Base-by-base conservation (phyloP, 306 rosid species). In the Cicer judaicum region DNA sequence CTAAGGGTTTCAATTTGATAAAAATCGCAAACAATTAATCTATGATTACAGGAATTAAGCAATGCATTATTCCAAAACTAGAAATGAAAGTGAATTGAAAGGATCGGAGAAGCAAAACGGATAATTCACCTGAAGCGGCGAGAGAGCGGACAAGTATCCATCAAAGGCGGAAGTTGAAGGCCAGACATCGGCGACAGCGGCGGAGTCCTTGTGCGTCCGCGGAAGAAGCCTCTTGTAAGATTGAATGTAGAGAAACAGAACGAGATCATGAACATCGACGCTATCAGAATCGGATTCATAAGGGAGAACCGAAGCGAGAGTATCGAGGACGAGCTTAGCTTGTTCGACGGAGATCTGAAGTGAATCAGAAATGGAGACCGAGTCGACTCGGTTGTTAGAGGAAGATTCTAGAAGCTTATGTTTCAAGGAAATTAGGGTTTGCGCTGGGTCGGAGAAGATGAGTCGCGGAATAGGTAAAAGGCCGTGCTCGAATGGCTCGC, bases 151-250 rank as follows among this genome's bases (percentile, higher is more conserved):
- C 84, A 95, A 75, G 82, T 95, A 95, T 8, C 99, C 99, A 72
- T 95, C 99, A 70, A 95, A 95, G 42, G 99, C 99, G 12, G 99
- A 95, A n/a, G 98, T 92, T 2, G 99, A 95, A 34, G 99, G 99
- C 99, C 99, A 95, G 8, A 95, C 99, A 46, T 95, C 99, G 14
- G 93, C 87, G 7, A 95, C 97, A 3, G 99, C 80, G 7, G 93
- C 99, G 21, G 99, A 88, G 80, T 95, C 99, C 92, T 95, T 95
- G 80, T 92, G 99, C 70, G 97, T 90, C 63, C 98, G 80, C 0
- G 99, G 99, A 7, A 95, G 89, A 57, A 95, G 82, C 83, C 84
- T 90, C 88, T 95, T 95, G 76, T 89, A 95, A 15, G 99, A 92
- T 78, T 95, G 99, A 84, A 95, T 90, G 83, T 95, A 95, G 63